Conservation (phyloP, 2,329 filamentous ascomycete species). For the Fusarium hainanense region DNA sequence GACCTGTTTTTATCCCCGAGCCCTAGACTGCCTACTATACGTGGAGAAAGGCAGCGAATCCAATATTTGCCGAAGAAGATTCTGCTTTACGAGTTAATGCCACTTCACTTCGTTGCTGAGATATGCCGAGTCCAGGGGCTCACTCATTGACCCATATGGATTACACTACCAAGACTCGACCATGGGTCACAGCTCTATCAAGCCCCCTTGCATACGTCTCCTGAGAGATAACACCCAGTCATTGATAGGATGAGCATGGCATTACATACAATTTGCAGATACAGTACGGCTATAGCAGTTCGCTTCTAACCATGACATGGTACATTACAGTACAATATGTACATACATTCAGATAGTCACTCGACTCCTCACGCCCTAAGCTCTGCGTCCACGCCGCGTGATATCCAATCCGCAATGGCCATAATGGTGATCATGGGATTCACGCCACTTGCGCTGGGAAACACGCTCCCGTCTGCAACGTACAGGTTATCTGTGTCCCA, state of each 20-base stretch:
- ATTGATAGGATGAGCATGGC: constrained; percentile 24
- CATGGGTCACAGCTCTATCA: constrained; percentile 11
- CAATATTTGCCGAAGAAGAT: constrained; percentile 22
- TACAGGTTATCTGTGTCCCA: constrained; percentile 75
- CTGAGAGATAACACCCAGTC: constrained; percentile 17
- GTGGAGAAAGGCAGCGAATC: constrained; percentile 26
- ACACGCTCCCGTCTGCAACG: constrained; percentile 79
- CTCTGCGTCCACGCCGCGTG: constrained; percentile 65
- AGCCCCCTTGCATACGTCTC: constrained; percentile 19
- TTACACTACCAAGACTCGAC: neutral
- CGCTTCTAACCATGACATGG: constrained; percentile 3
- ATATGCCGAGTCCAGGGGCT: constrained; percentile 27
- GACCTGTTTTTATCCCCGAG: constrained; percentile 9
- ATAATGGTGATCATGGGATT: constrained; percentile 86
- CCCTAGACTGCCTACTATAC: neutral
- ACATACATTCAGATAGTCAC: constrained; percentile 1
- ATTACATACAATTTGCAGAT: constrained; percentile 21
- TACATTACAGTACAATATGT: neutral
- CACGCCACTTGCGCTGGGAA: constrained; percentile 80
- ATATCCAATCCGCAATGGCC: constrained; percentile 75
- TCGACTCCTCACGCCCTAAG: constrained; percentile 37
- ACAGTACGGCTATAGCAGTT: constrained; percentile 10
- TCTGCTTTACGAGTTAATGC: constrained; percentile 19
- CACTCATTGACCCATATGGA: constrained; percentile 8
- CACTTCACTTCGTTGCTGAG: constrained; percentile 29